Conservation (phyloP, 441 rosid species). For the Gossypium trilobum region DNA sequence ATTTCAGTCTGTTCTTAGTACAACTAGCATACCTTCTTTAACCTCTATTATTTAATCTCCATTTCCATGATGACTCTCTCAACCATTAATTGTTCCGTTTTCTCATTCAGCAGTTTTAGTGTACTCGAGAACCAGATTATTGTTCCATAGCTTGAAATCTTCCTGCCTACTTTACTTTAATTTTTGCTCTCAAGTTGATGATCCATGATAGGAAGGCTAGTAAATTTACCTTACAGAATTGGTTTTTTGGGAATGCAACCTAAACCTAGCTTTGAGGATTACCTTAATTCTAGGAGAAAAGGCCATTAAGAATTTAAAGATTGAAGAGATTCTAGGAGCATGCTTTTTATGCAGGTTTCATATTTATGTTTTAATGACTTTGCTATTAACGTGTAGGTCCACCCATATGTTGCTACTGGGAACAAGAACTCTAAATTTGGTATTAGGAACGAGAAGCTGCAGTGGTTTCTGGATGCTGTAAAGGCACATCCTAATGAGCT, state of each 20-base stretch:
- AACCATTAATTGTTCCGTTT: neutral
- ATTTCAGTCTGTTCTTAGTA: neutral
- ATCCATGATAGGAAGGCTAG: neutral
- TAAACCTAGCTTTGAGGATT: neutral
- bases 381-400: constrained; percentile 43
- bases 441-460: constrained; percentile 93
- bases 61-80: neutral
- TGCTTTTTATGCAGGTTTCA: neutral
- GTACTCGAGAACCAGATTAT: neutral
- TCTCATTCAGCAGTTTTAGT: neutral
- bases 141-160: neutral
- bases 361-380: neutral
- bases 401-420: constrained; percentile 96
- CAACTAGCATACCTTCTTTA: neutral
- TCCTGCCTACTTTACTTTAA: neutral
- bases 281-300: neutral
- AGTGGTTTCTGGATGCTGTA: constrained; percentile 92
- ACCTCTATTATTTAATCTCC: constrained; percentile 3
- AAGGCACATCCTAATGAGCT: constrained; percentile 82
- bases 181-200: neutral
- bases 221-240: neutral
- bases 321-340: neutral
- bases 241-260: neutral
- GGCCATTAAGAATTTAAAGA: neutral
- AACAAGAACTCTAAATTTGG: constrained; percentile 98